Conservation (phyloP, 2,329 filamentous ascomycete species). For the Cryphonectria parasitica region DNA sequence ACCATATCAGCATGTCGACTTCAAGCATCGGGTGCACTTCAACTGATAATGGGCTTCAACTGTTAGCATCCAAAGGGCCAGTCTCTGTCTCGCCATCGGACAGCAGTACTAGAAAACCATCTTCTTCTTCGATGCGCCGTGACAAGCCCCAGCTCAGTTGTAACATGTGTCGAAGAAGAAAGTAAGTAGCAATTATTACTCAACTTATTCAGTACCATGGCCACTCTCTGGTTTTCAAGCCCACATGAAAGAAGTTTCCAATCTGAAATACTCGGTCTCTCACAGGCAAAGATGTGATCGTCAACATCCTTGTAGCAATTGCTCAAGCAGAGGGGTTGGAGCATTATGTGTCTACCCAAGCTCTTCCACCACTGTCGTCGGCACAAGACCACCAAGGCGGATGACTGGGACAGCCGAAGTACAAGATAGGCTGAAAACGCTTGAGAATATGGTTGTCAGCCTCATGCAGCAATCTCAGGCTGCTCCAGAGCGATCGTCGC, state of each 20-base stretch:
- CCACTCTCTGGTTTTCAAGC: background rate
- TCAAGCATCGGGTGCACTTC: background rate
- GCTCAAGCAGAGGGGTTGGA: conserved; percentile 28
- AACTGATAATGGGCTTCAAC: background rate
- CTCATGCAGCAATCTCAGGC: conserved; percentile 34
- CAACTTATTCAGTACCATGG: background rate
- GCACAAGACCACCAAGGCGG: background rate
- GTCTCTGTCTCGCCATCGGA: background rate
- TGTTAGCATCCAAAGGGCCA: background rate
- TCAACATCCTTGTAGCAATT: conserved; percentile 33
- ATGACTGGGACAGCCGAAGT: conserved; percentile 8
- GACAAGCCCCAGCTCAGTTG: conserved; percentile 40
- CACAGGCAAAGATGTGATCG: conserved; percentile 36
- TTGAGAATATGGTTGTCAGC: conserved; percentile 38
- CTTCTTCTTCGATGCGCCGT: conserved; percentile 27
- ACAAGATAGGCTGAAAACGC: conserved; percentile 35
- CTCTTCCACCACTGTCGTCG: background rate
- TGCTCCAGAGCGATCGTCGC: background rate
- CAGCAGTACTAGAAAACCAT: background rate
- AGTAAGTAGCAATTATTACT: conserved; percentile 32
- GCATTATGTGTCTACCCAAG: conserved; percentile 32
- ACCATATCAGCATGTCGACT: background rate
- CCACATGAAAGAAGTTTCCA: background rate
- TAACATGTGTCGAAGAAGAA: conserved; percentile 36
- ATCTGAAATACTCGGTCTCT: conserved; percentile 22